Base-by-base conservation (phyloP, 768 basidiomycete species). In the Phylloporus arenicola region DNA sequence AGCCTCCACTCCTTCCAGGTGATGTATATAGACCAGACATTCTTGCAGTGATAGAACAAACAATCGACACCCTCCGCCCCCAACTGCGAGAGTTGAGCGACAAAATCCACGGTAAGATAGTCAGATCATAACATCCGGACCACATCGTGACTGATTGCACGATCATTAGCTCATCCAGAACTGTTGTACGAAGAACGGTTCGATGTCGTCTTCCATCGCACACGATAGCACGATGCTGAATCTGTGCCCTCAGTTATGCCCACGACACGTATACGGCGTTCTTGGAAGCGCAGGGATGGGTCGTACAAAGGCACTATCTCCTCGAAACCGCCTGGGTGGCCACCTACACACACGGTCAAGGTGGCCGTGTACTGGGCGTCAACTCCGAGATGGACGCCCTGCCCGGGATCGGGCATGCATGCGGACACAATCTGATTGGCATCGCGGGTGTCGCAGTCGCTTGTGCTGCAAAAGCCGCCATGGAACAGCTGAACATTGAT, bases 391-490 rank as follows among this genome's bases (percentile, higher is more conserved):
- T 84, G 82, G 82, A 83, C 48, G 84, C 83, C 1, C 69, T 85
- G 11, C 68, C 67, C 16, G 70, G 78, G 0, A 72, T 83, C 34
- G 81, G 86, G 0, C 86, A 87, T 55, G 86, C 84, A 1, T 91
- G 88, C 58, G 88, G 88, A 3, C 88, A 92, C 61, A 91, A 91
- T 57, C 71, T 92, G 43, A 91, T 92, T 45, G 88, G 84, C 1
- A 86, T 90, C 20, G 58, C 74, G 48, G 88, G 88, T 4, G 82
- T 90, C 12, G 86, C 82, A 2, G 77, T 88, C 24, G 84, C 87
- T 0, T 74, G 80, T 47, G 84, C 82, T 0, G 75, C 85, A n/a
- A 83, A 81, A 60, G 74, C 74, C 6, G 84, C 79, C 1, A 68
- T 91, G 52, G 68, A 82, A 48, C 70, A 78, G 47, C 75, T 83